A percentile compares a stretch with the other conserved stretches of the same genome.
phyloP scores from a whole-genome alignment of 176 grass and related monocot genomes.

The Ensete ventricosum region DNA sequence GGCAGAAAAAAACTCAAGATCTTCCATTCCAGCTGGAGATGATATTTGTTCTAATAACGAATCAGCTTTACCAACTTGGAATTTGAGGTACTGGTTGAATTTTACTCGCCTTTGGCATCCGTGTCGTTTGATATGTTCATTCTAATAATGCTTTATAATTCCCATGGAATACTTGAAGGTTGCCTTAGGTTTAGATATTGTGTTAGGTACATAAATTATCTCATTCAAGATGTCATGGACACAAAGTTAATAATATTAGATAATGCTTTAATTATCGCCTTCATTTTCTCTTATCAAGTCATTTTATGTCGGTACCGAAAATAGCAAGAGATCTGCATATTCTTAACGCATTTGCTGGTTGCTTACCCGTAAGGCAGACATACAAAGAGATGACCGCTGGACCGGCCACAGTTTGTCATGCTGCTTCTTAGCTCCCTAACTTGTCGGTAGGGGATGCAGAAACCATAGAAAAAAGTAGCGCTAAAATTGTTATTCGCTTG shows the following conservation, averaged over 20 bases:
- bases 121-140: background rate
- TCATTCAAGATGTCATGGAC: background rate
- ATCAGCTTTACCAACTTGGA: constrained; percentile 32
- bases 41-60: constrained; percentile 30
- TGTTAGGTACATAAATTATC: background rate
- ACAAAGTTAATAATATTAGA: background rate
- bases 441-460: too few relatives aligned
- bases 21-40: constrained; percentile 22
- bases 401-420: too few relatives aligned
- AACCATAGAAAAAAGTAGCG: too few relatives aligned
- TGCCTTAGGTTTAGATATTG: background rate
- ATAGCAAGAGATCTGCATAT: too few relatives aligned
- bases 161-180: background rate
- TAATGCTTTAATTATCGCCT: background rate
- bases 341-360: too few relatives aligned
- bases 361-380: too few relatives aligned
- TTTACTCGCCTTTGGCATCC: background rate
- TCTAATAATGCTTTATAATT: background rate
- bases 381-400: too few relatives aligned
- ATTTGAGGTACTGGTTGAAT: constrained; percentile 24
- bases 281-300: background rate
- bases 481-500: too few relatives aligned
- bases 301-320: too few relatives aligned
- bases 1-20: constrained; percentile 27
- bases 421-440: too few relatives aligned